Conservation (phyloP, 2,329 filamentous ascomycete genomes). For the Helotiales sp. region DNA sequence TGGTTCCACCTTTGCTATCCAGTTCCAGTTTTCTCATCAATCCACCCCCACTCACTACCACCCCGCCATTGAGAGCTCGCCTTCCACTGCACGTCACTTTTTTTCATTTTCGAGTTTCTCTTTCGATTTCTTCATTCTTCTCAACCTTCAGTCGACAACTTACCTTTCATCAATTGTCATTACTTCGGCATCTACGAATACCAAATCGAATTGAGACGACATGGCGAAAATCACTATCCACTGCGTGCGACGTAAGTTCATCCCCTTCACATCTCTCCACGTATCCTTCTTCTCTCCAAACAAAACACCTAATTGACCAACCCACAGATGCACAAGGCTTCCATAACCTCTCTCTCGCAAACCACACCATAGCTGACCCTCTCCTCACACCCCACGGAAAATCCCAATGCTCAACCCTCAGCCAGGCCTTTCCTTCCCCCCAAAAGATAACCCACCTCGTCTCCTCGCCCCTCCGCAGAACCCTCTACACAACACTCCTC, state of each 20-base stretch:
- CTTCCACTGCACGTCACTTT: background rate
- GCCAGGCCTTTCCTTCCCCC: slow-evolving; percentile 67
- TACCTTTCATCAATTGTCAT: background rate
- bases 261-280: background rate
- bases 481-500: slow-evolving; percentile 76
- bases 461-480: slow-evolving; percentile 80
- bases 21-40: slow-evolving; percentile 4
- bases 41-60: slow-evolving; percentile 17
- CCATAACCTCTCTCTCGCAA: slow-evolving; percentile 76
- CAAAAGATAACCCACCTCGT: slow-evolving; percentile 70
- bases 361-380: slow-evolving; percentile 78
- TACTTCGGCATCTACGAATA: too few species aligned
- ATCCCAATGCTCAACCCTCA: slow-evolving; percentile 72
- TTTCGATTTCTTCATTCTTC: background rate
- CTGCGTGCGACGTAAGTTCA: slow-evolving; percentile 61
- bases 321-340: slow-evolving; percentile 70
- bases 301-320: background rate
- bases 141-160: background rate
- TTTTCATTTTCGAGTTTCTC: background rate
- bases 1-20: background rate
- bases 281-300: background rate
- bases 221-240: slow-evolving; percentile 55
- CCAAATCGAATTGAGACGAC: background rate
- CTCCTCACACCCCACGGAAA: slow-evolving; percentile 76
- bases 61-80: slow-evolving; percentile 22